A percentile compares a stretch with the other conserved stretches of the same genome.
Evolutionary conservation across 345 rosid genomes (phyloP).

Genomic region (Noccaea caerulescens): DNA sequence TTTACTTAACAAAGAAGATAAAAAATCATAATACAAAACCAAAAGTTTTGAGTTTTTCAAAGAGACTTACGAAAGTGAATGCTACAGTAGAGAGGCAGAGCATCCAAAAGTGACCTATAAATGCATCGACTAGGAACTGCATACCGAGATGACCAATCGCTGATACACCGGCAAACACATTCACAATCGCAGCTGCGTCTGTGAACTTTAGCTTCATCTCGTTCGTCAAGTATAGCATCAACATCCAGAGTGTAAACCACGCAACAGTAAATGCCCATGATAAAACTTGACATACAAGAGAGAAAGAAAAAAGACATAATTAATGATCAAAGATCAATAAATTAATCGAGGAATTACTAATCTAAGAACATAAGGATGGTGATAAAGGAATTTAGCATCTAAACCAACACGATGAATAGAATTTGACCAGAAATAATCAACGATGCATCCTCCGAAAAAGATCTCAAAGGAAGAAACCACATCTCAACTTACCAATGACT

Average conservation of each 20-base stretch:
- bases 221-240: constrained; percentile 42
- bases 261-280: constrained; percentile 44
- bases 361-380: not conserved
- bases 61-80: constrained; percentile 31
- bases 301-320: not conserved
- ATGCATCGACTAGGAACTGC: constrained; percentile 42
- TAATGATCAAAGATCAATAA: not conserved
- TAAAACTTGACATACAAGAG: constrained; percentile 29
- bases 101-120: constrained; percentile 46
- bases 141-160: constrained; percentile 39
- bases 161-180: constrained; percentile 45
- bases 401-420: constrained; percentile 1
- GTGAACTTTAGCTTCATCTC: constrained; percentile 41
- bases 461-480: not conserved
- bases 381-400: not conserved
- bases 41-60: not conserved
- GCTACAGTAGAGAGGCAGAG: constrained; percentile 42
- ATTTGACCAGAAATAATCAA: constrained; percentile 5
- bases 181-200: constrained; percentile 38
- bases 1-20: not conserved
- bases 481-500: constrained; percentile 42
- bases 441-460: not conserved
- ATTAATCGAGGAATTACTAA: not conserved
- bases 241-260: constrained; percentile 45
- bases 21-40: not conserved